Conservation (phyloP, 768 basidiomycete genomes). For the Suillus clintonianus region DNA sequence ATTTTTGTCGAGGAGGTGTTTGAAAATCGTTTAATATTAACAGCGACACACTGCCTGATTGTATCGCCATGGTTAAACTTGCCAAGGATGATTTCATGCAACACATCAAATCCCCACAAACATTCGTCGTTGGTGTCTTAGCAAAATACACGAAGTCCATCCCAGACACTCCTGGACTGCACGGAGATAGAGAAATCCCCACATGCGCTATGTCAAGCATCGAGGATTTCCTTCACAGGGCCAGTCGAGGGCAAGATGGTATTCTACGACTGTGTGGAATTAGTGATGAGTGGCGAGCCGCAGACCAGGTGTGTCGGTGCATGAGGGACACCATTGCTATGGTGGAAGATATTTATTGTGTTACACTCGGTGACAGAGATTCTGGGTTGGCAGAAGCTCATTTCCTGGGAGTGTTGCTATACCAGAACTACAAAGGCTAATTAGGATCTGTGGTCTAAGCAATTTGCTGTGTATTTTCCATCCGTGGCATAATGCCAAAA, state of each 20-base stretch:
- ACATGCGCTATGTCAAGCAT: not conserved
- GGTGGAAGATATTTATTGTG: not conserved
- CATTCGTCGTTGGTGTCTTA: not conserved
- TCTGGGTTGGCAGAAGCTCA: not conserved
- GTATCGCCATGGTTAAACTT: too few species aligned
- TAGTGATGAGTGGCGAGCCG: not conserved
- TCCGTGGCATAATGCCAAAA: too few species aligned
- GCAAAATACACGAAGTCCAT: not conserved
- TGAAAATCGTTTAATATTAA: too few species aligned
- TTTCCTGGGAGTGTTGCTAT: not conserved
- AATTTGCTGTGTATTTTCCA: too few species aligned
- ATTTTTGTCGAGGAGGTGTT: too few species aligned
- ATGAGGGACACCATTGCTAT: not conserved
- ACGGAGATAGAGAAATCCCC: not conserved
- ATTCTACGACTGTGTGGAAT: not conserved
- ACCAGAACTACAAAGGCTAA: not conserved
- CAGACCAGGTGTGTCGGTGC: not conserved
- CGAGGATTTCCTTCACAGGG: not conserved
- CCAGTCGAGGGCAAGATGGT: not conserved
- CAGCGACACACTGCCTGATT: too few species aligned
- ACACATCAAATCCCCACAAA: not conserved
- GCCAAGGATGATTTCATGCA: not conserved
- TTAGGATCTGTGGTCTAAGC: too few species aligned
- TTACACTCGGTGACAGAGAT: not conserved
- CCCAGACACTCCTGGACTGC: not conserved